Evolutionary conservation across 306 rosid genomes (phyloP).

Genomic region (Sesbania bispinosa): DNA sequence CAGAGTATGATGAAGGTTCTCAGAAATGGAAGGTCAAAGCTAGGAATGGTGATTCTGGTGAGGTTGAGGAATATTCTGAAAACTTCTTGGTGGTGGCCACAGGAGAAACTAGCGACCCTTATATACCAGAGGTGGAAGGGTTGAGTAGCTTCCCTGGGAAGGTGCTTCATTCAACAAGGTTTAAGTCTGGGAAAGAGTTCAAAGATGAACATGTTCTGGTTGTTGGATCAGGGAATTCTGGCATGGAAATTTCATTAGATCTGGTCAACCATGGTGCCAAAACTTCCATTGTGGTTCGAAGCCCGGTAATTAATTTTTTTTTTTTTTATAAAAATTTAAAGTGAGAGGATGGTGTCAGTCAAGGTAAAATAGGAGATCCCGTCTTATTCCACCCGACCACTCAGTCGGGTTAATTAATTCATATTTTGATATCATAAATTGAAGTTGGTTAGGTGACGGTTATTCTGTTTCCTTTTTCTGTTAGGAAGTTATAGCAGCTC

Average conservation of each 20-base stretch:
- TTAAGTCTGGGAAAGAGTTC: slow-evolving; percentile 41
- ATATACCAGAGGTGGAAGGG: slow-evolving; percentile 49
- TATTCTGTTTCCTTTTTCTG: no score
- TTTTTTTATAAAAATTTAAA: no score
- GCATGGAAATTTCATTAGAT: slow-evolving; percentile 67
- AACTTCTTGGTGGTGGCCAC: slow-evolving; percentile 66
- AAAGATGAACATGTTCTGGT: slow-evolving; percentile 52
- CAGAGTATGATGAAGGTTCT: slow-evolving; percentile 22
- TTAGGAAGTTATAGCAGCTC: no score
- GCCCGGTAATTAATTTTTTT: slow-evolving; percentile 52
- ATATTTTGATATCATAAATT: no score
- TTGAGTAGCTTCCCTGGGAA: slow-evolving; percentile 44
- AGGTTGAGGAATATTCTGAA: slow-evolving; percentile 40
- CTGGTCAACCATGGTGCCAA: slow-evolving; percentile 50
- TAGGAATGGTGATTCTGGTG: background rate
- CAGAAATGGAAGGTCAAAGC: slow-evolving; percentile 51
- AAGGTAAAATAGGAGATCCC: no score
- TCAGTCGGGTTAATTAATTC: no score
- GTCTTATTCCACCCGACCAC: no score
- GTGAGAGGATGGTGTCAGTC: no score
- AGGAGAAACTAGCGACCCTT: slow-evolving; percentile 51
- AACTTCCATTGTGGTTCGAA: slow-evolving; percentile 54
- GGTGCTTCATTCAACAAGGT: slow-evolving; percentile 57
- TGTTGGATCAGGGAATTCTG: slow-evolving; percentile 80
- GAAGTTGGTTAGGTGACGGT: no score